Percentiles rank a stretch among this genome's conserved stretches.
phyloP scores from a whole-genome alignment of 108 stramenopile genomes.

The Skeletonema costatum region DNA sequence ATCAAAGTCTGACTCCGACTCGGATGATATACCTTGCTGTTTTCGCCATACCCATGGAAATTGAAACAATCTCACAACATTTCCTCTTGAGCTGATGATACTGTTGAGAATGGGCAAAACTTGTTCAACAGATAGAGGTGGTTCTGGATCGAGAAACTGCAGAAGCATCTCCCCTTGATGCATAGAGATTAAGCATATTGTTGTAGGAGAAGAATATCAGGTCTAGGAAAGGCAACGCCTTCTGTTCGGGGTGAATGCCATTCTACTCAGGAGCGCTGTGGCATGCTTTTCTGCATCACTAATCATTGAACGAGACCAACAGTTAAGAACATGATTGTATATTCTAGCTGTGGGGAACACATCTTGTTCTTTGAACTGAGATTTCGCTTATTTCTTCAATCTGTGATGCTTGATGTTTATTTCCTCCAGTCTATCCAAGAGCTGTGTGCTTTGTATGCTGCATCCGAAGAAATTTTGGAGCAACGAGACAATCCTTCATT shows the following conservation, averaged over 20 bases:
- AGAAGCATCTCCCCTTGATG: conserved; percentile 40
- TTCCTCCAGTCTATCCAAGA: conserved; percentile 27
- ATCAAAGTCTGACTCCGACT: too few species aligned
- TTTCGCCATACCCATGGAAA: too few species aligned
- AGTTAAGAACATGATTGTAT: conserved; percentile 41
- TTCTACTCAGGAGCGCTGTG: conserved; percentile 19
- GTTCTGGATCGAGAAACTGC: background rate
- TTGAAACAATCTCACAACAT: too few species aligned
- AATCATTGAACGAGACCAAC: conserved; percentile 34
- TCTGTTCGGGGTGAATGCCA: background rate
- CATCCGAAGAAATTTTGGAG: conserved; percentile 13
- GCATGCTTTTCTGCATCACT: conserved; percentile 22
- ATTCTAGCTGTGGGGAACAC: conserved; percentile 17
- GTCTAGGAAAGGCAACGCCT: conserved; percentile 16
- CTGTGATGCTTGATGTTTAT: background rate
- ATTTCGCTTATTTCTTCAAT: conserved; percentile 6
- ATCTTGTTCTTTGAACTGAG: conserved; percentile 6
- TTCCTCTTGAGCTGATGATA: too few species aligned
- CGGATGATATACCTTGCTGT: too few species aligned
- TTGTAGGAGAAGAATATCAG: conserved; percentile 52
- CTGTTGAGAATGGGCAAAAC: too few species aligned
- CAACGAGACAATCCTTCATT: conserved; percentile 49
- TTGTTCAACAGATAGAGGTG: too few species aligned
- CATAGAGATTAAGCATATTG: conserved; percentile 50
- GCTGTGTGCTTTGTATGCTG: conserved; percentile 24